These are phyloP conservation scores for Laetiporus sulphureus DNA, from an alignment of 1,284 basidiomycete species.

Conservation along the genomic window DNA sequence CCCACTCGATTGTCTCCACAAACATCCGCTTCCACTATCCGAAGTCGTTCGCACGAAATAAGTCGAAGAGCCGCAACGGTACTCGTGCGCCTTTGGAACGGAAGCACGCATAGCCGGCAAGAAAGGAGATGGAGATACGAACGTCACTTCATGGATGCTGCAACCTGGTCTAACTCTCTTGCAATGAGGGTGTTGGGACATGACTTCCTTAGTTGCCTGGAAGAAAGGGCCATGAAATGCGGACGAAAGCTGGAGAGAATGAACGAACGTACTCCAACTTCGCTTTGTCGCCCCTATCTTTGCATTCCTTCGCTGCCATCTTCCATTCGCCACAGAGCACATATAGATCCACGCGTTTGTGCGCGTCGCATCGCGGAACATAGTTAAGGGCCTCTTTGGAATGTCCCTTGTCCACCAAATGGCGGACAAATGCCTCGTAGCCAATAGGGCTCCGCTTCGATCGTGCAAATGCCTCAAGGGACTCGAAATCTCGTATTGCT, in stretches of 20 bases:
- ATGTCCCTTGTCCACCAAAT: slow-evolving; percentile 69
- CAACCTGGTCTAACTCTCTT: slow-evolving; percentile 71
- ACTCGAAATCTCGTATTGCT: slow-evolving; percentile 76
- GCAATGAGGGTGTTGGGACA: slow-evolving; percentile 76
- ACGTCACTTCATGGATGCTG: slow-evolving; percentile 54
- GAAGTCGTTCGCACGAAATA: no score
- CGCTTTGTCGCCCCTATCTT: slow-evolving; percentile 76
- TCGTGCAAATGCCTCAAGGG: slow-evolving; percentile 76
- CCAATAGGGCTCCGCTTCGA: slow-evolving; percentile 91
- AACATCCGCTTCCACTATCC: no score
- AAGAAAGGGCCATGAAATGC: slow-evolving; percentile 6
- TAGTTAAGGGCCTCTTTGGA: slow-evolving; percentile 68
- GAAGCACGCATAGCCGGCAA: no score
- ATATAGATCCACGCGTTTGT: slow-evolving; percentile 80
- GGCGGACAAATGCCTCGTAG: slow-evolving; percentile 87
- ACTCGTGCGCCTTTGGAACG: no score
- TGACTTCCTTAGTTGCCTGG: slow-evolving; percentile 59
- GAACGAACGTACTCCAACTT: slow-evolving; percentile 69
- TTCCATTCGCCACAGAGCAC: slow-evolving; percentile 87
- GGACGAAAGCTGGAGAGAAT: slow-evolving; percentile 6
- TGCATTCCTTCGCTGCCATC: slow-evolving; percentile 81
- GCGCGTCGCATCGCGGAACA: slow-evolving; percentile 78
- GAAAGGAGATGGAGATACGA: no score
- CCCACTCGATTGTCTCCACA: no score
- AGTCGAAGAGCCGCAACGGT: no score